Evolutionary conservation across 768 basidiomycete genomes (phyloP).

Genomic region (Lactarius quietus): DNA sequence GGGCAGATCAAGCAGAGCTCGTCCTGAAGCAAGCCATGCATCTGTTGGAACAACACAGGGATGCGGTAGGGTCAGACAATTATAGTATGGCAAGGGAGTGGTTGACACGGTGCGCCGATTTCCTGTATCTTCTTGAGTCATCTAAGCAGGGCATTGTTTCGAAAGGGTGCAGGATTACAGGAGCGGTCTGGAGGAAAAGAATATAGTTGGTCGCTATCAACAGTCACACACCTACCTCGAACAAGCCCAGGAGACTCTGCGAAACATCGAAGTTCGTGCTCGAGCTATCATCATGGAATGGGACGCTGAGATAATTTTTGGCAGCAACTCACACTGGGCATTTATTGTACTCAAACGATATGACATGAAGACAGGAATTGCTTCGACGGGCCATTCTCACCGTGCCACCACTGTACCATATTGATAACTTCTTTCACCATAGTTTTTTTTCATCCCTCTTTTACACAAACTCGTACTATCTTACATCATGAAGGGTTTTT

Average conservation of each 20-base stretch:
- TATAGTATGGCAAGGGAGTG: slow-evolving; percentile 5
- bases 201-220: not conserved
- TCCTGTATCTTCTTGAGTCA: too few relatives aligned
- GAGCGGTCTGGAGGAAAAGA: slow-evolving; percentile 5
- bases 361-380: too few relatives aligned
- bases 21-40: not conserved
- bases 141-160: not conserved
- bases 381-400: too few relatives aligned
- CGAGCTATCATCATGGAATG: not conserved
- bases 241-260: slow-evolving; percentile 9
- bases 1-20: not conserved
- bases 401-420: too few relatives aligned
- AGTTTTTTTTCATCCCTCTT: not conserved
- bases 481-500: not conserved
- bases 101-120: not conserved
- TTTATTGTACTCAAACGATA: too few relatives aligned
- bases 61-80: not conserved
- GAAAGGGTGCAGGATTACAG: not conserved
- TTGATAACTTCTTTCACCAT: not conserved
- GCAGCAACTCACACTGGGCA: slow-evolving; percentile 6
- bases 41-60: not conserved
- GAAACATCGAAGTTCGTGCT: not conserved
- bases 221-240: slow-evolving; percentile 5
- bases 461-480: not conserved
- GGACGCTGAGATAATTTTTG: not conserved